These are phyloP conservation scores for Grosmannia penicillata DNA, from an alignment of 2,329 filamentous ascomycete genomes.

Conservation along the genomic window DNA sequence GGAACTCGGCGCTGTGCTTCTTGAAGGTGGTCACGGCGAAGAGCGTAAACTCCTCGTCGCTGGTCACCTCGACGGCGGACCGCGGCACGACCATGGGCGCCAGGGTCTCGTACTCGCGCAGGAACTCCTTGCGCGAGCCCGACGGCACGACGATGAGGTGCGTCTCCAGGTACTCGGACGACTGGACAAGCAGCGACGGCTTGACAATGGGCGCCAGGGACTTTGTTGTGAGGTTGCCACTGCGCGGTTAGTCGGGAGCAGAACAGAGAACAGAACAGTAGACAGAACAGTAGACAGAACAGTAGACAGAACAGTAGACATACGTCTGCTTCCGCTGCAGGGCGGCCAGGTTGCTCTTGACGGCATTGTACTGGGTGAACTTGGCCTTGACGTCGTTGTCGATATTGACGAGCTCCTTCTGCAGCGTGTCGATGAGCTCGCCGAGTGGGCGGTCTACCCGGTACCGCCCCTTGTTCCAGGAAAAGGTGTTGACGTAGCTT, in stretches of 20 bases:
- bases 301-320: neutral
- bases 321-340: conserved; percentile 82
- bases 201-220: conserved; percentile 83
- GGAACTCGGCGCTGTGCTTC: conserved; percentile 74
- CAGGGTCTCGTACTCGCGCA: conserved; percentile 78
- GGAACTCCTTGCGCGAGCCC: conserved; percentile 70
- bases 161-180: conserved; percentile 94
- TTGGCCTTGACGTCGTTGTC: conserved; percentile 95
- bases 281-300: conserved; percentile 6
- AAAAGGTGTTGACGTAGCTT: conserved; percentile 76
- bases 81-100: conserved; percentile 87
- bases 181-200: conserved; percentile 63
- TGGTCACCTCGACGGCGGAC: conserved; percentile 62
- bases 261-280: neutral
- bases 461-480: conserved; percentile 98
- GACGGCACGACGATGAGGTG: conserved; percentile 82
- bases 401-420: conserved; percentile 85
- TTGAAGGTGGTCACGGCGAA: conserved; percentile 89
- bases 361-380: conserved; percentile 83
- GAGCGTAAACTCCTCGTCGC: conserved; percentile 80
- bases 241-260: conserved; percentile 18
- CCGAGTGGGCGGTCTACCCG: conserved; percentile 78
- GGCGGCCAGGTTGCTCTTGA: conserved; percentile 70
- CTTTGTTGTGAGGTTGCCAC: conserved; percentile 86
- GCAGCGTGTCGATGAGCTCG: conserved; percentile 74